A percentile compares a stretch with the other conserved stretches of the same genome.
Evolutionary conservation across 331 rosid genomes (phyloP).

Genomic region (Arachis monticola): DNA sequence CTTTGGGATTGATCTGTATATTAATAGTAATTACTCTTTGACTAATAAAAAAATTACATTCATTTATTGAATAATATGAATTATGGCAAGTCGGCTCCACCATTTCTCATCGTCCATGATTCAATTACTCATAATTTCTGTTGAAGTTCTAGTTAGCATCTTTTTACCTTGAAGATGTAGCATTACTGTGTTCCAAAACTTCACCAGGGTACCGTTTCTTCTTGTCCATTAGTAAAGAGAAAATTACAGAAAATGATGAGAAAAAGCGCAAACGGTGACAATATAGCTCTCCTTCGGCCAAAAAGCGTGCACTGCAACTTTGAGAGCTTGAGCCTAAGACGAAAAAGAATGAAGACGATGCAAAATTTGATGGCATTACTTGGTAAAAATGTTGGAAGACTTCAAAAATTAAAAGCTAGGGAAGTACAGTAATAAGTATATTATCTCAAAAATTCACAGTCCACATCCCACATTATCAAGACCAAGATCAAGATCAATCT

Average conservation of each 20-base stretch:
- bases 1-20: too few relatives aligned
- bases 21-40: too few relatives aligned
- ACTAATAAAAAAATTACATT: too few relatives aligned
- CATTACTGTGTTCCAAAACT: not conserved
- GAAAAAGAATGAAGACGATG: not conserved
- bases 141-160: too few relatives aligned
- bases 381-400: not conserved
- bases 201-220: not conserved
- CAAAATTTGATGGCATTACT: not conserved
- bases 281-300: too few relatives aligned
- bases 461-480: not conserved
- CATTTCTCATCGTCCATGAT: too few relatives aligned
- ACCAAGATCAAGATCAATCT: constrained; percentile 4
- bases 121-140: too few relatives aligned
- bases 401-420: constrained; percentile 5
- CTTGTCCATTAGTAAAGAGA: not conserved
- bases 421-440: too few relatives aligned
- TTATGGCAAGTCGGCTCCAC: too few relatives aligned
- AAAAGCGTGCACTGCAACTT: not conserved
- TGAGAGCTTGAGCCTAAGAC: not conserved
- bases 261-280: not conserved
- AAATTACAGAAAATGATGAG: not conserved
- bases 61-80: too few relatives aligned
- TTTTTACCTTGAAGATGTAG: too few relatives aligned
- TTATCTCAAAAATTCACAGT: constrained; percentile 2